Conservation (phyloP, 768 basidiomycete genomes). For the Mycena rosella region DNA sequence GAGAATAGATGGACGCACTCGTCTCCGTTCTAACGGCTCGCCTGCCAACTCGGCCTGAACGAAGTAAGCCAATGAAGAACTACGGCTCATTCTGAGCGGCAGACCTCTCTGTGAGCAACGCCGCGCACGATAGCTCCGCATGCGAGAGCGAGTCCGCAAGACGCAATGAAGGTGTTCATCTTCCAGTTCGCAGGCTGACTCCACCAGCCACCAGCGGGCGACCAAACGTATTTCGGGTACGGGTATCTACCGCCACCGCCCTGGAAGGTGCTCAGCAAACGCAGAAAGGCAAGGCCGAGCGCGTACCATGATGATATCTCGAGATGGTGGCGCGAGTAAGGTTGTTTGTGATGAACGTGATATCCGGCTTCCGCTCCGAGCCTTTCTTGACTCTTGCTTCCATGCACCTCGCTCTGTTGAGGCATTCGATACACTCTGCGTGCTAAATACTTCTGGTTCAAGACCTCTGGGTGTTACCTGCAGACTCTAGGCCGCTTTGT, state of each 20-base stretch:
- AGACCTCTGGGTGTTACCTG: background rate
- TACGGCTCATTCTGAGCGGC: background rate
- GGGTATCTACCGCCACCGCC: conserved; percentile 91
- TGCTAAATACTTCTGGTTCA: conserved; percentile 2
- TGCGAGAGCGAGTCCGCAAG: conserved; percentile 75
- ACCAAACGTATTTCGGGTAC: conserved; percentile 96
- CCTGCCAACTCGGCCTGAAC: conserved; percentile 35
- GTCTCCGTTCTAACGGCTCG: conserved; percentile 34
- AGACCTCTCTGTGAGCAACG: conserved; percentile 36
- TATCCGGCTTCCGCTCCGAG: background rate
- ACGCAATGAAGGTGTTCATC: conserved; percentile 82
- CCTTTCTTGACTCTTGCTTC: background rate
- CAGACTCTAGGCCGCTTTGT: background rate
- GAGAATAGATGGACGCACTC: conserved; percentile 13
- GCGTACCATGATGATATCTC: conserved; percentile 36
- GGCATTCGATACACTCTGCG: conserved; percentile 5
- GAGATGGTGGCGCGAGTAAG: conserved; percentile 16
- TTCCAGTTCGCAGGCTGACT: conserved; percentile 91
- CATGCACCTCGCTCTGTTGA: background rate
- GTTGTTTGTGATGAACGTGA: conserved; percentile 16
- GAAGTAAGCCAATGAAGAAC: conserved; percentile 3
- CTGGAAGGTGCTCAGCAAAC: conserved; percentile 50
- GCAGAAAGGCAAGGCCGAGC: background rate
- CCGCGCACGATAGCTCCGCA: conserved; percentile 52
- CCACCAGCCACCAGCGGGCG: conserved; percentile 98